phyloP scores from a whole-genome alignment of 805 yeast species.

The Monosporozyma aerobia region DNA sequence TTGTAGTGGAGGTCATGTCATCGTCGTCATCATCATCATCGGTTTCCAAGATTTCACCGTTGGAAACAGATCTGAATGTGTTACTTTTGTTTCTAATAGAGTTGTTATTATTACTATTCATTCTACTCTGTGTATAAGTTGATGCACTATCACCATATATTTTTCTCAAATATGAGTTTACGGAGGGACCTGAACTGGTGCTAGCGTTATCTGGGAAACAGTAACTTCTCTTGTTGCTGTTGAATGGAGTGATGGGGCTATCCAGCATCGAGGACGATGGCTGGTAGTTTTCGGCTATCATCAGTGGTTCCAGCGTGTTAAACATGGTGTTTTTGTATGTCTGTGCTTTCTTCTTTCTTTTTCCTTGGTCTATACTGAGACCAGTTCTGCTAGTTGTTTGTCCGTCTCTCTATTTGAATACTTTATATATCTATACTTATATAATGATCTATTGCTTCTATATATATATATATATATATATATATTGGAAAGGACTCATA shows the following conservation, averaged over 20 bases:
- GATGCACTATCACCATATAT: slow-evolving; percentile 4
- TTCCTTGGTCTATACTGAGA: too few species aligned
- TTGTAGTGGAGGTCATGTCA: background rate
- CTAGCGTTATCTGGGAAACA: slow-evolving; percentile 1
- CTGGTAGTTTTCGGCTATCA: background rate
- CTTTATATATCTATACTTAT: too few species aligned
- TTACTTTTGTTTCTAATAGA: background rate
- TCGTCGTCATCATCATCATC: background rate
- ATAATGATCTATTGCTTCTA: too few species aligned
- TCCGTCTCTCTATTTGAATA: too few species aligned
- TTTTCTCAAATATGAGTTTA: slow-evolving; percentile 3
- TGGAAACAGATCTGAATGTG: background rate
- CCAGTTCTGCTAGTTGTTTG: too few species aligned
- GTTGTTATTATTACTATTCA: background rate
- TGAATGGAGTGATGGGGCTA: background rate
- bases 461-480: too few species aligned
- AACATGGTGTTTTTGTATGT: background rate
- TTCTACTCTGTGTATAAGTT: background rate
- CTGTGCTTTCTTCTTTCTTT: too few species aligned
- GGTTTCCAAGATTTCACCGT: background rate
- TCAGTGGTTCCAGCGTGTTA: background rate
- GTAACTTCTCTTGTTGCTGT: background rate
- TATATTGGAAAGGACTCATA: too few species aligned
- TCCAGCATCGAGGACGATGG: background rate
- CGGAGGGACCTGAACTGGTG: slow-evolving; percentile 1